Conservation (phyloP, 108 stramenopile species). For the Cylindrotheca closterium region DNA sequence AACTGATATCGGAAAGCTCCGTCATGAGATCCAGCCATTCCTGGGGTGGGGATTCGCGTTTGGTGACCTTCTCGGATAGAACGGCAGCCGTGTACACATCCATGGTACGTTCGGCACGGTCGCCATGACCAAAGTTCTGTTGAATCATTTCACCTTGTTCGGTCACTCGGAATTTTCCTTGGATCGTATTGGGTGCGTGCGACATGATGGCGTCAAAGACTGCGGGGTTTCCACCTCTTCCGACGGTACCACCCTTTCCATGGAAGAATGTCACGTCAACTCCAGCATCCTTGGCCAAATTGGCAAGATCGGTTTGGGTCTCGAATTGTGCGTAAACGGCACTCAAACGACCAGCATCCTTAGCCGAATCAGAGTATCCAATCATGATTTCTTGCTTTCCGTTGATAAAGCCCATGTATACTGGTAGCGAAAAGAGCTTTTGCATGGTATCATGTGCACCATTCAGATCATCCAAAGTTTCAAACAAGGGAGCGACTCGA, state of each 20-base stretch:
- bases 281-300: constrained; percentile 73
- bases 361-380: constrained; percentile 96
- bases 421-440: constrained; percentile 80
- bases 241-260: constrained; percentile 98
- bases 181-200: constrained; percentile 94
- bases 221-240: constrained; percentile 93
- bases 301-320: constrained; percentile 88
- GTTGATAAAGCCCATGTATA: constrained; percentile 83
- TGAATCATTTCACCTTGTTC: constrained; percentile 99
- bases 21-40: constrained; percentile 88
- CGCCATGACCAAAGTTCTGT: constrained; percentile 92
- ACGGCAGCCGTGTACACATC: constrained; percentile 97
- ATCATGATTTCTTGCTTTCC: constrained; percentile 97
- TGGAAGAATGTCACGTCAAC: constrained; percentile 90
- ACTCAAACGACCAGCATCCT: constrained; percentile 96
- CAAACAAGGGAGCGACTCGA: constrained; percentile 96
- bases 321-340: constrained; percentile 96
- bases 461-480: constrained; percentile 93
- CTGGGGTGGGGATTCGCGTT: constrained; percentile 47
- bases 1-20: constrained; percentile 80
- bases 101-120: constrained; percentile 88
- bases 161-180: constrained; percentile 97
- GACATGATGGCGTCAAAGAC: constrained; percentile 84
- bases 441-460: constrained; percentile 88
- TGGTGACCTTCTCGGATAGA: constrained; percentile 78